phyloP scores from a whole-genome alignment of 345 rosid species.

The Psidium friedrichsthalianum region DNA sequence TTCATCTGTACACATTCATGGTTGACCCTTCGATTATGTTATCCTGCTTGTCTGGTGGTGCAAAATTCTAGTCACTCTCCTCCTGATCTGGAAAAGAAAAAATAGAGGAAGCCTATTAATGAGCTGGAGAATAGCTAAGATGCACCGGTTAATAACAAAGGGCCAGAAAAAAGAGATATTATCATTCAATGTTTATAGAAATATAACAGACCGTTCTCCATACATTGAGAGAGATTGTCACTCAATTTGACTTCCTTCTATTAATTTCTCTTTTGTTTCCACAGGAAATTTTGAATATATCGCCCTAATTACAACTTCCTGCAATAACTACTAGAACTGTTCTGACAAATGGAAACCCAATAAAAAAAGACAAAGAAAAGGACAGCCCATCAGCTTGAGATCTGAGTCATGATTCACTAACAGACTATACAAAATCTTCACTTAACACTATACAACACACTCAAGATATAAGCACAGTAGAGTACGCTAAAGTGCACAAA shows the following conservation, averaged over 20 bases:
- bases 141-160: background rate
- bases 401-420: background rate
- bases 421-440: background rate
- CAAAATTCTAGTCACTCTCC: conserved; percentile 1
- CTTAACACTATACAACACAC: background rate
- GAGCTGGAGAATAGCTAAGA: background rate
- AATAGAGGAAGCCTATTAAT: background rate
- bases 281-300: background rate
- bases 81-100: conserved; percentile 1
- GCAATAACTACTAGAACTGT: background rate
- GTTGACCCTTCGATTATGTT: background rate
- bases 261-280: background rate
- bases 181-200: background rate
- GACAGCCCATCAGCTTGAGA: background rate
- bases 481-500: background rate
- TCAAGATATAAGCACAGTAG: background rate
- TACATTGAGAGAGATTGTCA: background rate
- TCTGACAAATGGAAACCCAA: background rate
- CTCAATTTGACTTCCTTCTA: background rate
- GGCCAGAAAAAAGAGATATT: background rate
- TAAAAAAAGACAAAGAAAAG: background rate
- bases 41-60: background rate
- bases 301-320: background rate
- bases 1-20: background rate
- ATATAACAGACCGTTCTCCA: background rate